Base-by-base conservation (phyloP, 768 basidiomycete species). In the Hysterangium stoloniferum region DNA sequence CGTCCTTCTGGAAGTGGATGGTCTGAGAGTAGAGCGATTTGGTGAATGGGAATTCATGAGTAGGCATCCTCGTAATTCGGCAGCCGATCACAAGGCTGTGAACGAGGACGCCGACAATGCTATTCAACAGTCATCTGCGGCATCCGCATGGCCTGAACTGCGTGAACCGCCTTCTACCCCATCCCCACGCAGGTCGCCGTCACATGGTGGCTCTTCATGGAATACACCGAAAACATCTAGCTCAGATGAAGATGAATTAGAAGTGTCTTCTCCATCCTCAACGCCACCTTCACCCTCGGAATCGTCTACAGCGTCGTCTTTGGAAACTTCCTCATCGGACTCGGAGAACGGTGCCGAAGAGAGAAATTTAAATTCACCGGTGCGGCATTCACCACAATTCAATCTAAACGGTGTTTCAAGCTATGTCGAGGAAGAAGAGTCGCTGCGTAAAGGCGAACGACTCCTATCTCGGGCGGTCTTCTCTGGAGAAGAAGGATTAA, bases 1-100 rank as follows among this genome's bases (percentile, higher is more conserved):
- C 54, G 74, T 87, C 1, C 62, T 86, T 13, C 68, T 83, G 15
- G 81, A 72, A 0, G 68, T 89, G 2, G 78, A 87, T 60, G 81
- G 80, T 0, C 60, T 88, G 6, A 78, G 84, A 51, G 69, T 71
- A 15, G 78, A 66, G 52, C 37, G 55, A 22, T 65, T 60, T 61
- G 65, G 62, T 1, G 50, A 51, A 9, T 38, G 60, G 22, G 34
- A 28, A 45, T 34, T 36, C 29, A 22, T 22, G 19, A 24, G 6
- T 19, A 15, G 47, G 52, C n/a, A n/a, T n/a, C n/a, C n/a, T n/a
- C n/a, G n/a, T n/a, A n/a, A n/a, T n/a, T n/a, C n/a, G n/a, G n/a
- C n/a, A n/a, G n/a, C n/a, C n/a, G n/a, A n/a, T n/a, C n/a, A n/a
- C n/a, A n/a, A n/a, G n/a, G n/a, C n/a, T n/a, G n/a, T n/a, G n/a